A percentile compares a stretch with the other conserved stretches of the same genome.
These are phyloP conservation scores for Clonostachys chloroleuca DNA, from an alignment of 2,329 filamentous ascomycete genomes.

Conservation along the genomic window DNA sequence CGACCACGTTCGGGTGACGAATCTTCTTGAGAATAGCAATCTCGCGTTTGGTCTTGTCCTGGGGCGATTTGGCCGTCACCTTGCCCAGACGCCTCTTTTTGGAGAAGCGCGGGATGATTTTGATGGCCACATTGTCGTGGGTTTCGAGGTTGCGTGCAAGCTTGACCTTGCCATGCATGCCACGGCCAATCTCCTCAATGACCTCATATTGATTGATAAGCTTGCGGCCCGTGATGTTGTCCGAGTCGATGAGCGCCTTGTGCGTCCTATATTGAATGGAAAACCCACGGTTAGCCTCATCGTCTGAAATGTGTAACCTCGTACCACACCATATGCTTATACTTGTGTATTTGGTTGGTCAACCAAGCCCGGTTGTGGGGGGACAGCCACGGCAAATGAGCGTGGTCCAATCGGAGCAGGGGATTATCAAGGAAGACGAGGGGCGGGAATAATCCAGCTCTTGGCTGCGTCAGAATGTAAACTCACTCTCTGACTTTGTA, in stretches of 20 bases:
- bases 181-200: constrained; percentile 90
- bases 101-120: constrained; percentile 95
- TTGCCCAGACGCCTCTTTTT: constrained; percentile 90
- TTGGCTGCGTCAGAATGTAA: background rate
- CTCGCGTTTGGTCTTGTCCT: constrained; percentile 87
- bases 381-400: no score
- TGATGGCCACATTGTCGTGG: constrained; percentile 85
- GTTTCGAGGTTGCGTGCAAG: constrained; percentile 77
- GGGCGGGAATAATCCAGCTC: constrained; percentile 1
- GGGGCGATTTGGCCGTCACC: constrained; percentile 59
- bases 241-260: constrained; percentile 85
- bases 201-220: constrained; percentile 98
- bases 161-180: constrained; percentile 97
- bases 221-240: constrained; percentile 86
- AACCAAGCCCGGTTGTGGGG: background rate
- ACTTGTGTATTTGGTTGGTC: background rate
- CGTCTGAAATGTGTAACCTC: no score
- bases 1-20: constrained; percentile 94
- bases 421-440: constrained; percentile 1
- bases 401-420: background rate
- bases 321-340: no score
- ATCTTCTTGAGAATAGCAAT: constrained; percentile 99
- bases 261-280: constrained; percentile 58
- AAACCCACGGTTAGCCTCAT: background rate
- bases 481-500: constrained; percentile 75